phyloP scores from a whole-genome alignment of 805 yeast species.

The Monosporozyma siamensis region DNA sequence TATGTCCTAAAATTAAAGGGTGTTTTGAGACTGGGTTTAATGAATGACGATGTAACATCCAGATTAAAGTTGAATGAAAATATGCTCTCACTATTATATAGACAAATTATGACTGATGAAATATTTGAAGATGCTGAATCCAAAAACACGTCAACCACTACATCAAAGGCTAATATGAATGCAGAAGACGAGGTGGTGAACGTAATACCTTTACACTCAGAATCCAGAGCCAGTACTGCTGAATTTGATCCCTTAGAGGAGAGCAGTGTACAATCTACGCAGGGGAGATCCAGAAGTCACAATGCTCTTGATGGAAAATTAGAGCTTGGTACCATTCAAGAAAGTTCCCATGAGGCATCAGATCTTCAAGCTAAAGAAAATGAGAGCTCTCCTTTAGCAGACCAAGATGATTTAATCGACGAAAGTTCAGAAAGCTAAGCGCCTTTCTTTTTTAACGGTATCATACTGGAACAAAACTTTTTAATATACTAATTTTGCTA shows the following conservation, averaged over 20 bases:
- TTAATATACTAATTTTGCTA: background rate
- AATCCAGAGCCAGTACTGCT: background rate
- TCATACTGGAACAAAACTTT: too few relatives aligned
- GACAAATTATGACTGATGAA: slow-evolving; percentile 18
- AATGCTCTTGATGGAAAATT: slow-evolving; percentile 3
- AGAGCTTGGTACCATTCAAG: slow-evolving; percentile 7
- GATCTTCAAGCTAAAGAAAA: too few relatives aligned
- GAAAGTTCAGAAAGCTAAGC: too few relatives aligned
- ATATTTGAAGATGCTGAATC: slow-evolving; percentile 11
- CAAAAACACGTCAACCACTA: background rate
- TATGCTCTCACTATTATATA: slow-evolving; percentile 18
- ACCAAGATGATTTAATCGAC: too few relatives aligned
- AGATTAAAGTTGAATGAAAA: slow-evolving; percentile 22
- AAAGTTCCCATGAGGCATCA: slow-evolving; percentile 5
- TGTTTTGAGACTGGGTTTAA: slow-evolving; percentile 16
- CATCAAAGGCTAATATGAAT: background rate
- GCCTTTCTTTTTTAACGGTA: too few relatives aligned
- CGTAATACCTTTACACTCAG: background rate
- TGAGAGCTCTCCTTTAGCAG: too few relatives aligned
- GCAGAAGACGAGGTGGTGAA: background rate
- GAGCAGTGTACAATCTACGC: slow-evolving; percentile 3
- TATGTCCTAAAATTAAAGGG: slow-evolving; percentile 26
- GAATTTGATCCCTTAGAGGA: slow-evolving; percentile 6
- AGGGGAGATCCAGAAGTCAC: slow-evolving; percentile 2
- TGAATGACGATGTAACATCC: slow-evolving; percentile 8